Evolutionary conservation across 208 protist genomes (phyloP).

Genomic region (Trypanosoma avium): DNA sequence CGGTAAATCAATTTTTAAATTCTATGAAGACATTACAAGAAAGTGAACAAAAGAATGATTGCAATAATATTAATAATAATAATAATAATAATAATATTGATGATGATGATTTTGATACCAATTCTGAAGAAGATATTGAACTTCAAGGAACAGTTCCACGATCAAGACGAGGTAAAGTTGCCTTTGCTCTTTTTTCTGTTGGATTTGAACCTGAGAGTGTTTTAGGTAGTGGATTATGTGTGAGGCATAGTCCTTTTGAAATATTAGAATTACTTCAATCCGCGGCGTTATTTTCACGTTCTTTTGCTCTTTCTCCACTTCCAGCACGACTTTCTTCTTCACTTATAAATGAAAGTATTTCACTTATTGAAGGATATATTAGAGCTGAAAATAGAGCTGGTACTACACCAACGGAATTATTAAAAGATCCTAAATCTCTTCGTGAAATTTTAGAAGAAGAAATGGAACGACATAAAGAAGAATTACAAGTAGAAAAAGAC

Average conservation of each 20-base stretch:
- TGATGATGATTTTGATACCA: not conserved
- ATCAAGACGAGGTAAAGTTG: conserved; percentile 30
- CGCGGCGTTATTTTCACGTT: conserved; percentile 44
- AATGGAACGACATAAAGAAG: not conserved
- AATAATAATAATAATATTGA: conserved; percentile 4
- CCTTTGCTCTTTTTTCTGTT: conserved; percentile 57
- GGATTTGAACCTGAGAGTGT: conserved; percentile 58
- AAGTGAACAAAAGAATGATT: not conserved
- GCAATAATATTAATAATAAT: not conserved
- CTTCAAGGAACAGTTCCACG: conserved; percentile 30
- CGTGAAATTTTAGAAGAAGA: conserved; percentile 9
- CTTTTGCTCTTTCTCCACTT: conserved; percentile 36
- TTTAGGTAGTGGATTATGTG: conserved; percentile 57
- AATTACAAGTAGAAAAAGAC: too few relatives aligned
- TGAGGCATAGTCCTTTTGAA: conserved; percentile 44
- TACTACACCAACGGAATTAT: not conserved
- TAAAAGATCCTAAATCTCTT: conserved; percentile 18
- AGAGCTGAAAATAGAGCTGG: conserved; percentile 13
- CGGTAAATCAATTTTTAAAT: not conserved
- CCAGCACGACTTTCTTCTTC: conserved; percentile 39
- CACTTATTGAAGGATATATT: conserved; percentile 25
- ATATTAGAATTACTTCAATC: conserved; percentile 40
- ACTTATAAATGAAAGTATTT: conserved; percentile 14
- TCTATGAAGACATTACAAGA: not conserved
- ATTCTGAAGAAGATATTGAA: not conserved